Evolutionary conservation across 768 basidiomycete genomes (phyloP), one percentile per base, ranked within the genome.

Genomic region (Boletellus ananiceps): DNA sequence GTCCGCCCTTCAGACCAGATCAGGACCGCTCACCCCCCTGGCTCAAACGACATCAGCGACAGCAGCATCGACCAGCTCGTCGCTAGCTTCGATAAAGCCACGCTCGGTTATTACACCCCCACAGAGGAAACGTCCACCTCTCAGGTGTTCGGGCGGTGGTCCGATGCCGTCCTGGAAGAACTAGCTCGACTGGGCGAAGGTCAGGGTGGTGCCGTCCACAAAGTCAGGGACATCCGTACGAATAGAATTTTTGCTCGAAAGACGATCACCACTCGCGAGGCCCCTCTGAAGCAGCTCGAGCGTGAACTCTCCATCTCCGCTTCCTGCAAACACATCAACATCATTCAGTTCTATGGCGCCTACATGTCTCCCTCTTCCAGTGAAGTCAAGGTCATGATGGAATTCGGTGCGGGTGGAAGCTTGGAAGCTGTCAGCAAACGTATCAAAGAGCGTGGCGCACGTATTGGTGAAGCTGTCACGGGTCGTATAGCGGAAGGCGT

Each of bases 331-430:
- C 90, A 95, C 59, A 69, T 80, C 57, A 95, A 95, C 61, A 95
- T 99, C 69, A 84, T 93, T 52, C 76, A 77, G 40, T 99, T 95
- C 72, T 86, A 91, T 63, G 96, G 95, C 29, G 93, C 92, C 23
- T 98, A 88, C 69, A 84, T 86, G 78, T 82, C 84, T 13, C 87
- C 86, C 18, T 88, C 84, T 23, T 82, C 84, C 11, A 91, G 88
- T 60, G 94, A 98, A 69, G 85, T 99, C 60, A 94, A 94, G 66
- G 88, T 99, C 57, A 76, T 93, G 59, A 94, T 97, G 88, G 96
- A 99, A 65, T 83, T 71, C 58, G 70, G 88, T 66, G 89, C 93
- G 60, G 92, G 90, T 18, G 85, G 91, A 39, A 93, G 89, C 58
- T 74, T 99, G 54, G 96, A 99, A 65, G 78, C 86, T 18, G 84